Percentiles rank a stretch among this genome's conserved stretches.
phyloP scores from a whole-genome alignment of 805 yeast genomes.

The Sungouiella thailandica region DNA sequence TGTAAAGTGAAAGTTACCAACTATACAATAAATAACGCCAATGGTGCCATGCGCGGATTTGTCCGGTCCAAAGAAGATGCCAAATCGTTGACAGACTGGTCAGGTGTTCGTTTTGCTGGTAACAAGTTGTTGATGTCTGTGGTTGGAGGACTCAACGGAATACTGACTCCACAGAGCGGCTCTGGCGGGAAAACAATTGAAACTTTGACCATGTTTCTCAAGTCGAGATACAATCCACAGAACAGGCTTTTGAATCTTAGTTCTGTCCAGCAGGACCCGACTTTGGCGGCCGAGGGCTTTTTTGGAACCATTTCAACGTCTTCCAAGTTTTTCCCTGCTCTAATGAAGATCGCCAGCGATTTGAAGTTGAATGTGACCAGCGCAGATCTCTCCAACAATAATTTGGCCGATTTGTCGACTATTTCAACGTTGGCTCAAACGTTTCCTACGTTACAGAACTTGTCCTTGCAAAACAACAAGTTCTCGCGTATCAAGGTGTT shows the following conservation, averaged over 20 bases:
- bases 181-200: slow-evolving; percentile 46
- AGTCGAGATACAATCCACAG: slow-evolving; percentile 61
- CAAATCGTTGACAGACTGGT: slow-evolving; percentile 51
- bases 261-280: slow-evolving; percentile 59
- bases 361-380: slow-evolving; percentile 57
- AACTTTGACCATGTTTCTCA: slow-evolving; percentile 56
- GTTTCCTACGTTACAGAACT: slow-evolving; percentile 71
- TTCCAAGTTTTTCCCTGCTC: slow-evolving; percentile 83
- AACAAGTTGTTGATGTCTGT: slow-evolving; percentile 52
- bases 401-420: slow-evolving; percentile 53
- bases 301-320: slow-evolving; percentile 57
- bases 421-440: slow-evolving; percentile 64
- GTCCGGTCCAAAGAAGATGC: slow-evolving; percentile 57
- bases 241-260: slow-evolving; percentile 66
- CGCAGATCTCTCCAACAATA: slow-evolving; percentile 60
- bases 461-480: slow-evolving; percentile 75
- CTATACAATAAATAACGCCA: slow-evolving; percentile 44
- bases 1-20: slow-evolving; percentile 52
- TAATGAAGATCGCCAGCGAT: slow-evolving; percentile 72
- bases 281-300: slow-evolving; percentile 55
- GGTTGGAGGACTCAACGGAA: slow-evolving; percentile 12
- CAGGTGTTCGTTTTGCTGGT: slow-evolving; percentile 83
- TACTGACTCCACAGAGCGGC: slow-evolving; percentile 8
- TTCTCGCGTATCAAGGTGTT: slow-evolving; percentile 54
- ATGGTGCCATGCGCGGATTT: slow-evolving; percentile 52